Evolutionary conservation across 1,284 basidiomycete genomes (phyloP), one percentile per base, ranked within the genome.

Genomic region (Stygiomarasmius scandens): DNA sequence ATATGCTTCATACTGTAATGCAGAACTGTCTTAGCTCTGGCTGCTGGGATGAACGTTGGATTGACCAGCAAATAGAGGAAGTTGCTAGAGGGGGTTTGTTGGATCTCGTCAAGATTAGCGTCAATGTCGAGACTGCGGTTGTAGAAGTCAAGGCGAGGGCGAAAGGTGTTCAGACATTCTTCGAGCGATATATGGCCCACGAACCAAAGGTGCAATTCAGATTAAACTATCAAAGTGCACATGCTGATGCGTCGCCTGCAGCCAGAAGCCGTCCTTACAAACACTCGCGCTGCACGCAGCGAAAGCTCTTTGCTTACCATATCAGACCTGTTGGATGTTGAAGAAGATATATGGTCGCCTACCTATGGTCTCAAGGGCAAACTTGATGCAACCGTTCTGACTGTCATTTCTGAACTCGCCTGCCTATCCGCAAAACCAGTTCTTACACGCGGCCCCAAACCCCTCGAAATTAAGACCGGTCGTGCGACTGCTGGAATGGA

Each of bases 281-380:
- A 93, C 65, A 87, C 87, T 1, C 81, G 89, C 25, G 73, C 83
- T 14, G 64, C 65, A 1, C 75, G 79, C 20, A 70, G 77, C 9
- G 77, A 77, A 52, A 66, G 80, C 27, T 73, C 85, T 0, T 74
- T 81, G 3, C 78, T 96, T 0, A 90, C 92, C 0, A 87, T 98
- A 52, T 79, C 83, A 9, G 78, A 86, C 23, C 71, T 95, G 1
- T 83, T 92, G 61, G 95, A 95, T 58, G 83, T 97, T 43, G 97
- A 99, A 76, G 96, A 99, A 71, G 96, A 98, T 64, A 96, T 99
- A 60, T 97, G 94, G 91, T 96, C 93, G 0, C 96, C 97, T 0
- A 90, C 88, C 11, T 97, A 92, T 68, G 97, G 96, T 0, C 79
- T 99, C 41, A 98, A 96, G 71, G 97, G 96, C 22, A 98, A 98